These are phyloP conservation scores for Debaryomyces robertsiae DNA, from an alignment of 1,139 yeast genomes.

Conservation along the genomic window DNA sequence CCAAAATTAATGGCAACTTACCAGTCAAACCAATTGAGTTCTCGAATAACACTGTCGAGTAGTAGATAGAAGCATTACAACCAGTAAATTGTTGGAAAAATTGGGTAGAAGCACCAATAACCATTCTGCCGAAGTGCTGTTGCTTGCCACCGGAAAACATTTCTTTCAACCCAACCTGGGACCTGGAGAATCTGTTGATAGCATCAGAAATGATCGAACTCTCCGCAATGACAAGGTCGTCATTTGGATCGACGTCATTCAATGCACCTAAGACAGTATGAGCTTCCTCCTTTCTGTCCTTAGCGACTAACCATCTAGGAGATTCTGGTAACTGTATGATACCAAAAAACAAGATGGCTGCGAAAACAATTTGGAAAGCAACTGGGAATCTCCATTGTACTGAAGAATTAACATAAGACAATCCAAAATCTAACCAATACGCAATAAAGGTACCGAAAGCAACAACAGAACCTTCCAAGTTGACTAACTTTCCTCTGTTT, in stretches of 20 bases:
- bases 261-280: slow-evolving; percentile 42
- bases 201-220: slow-evolving; percentile 45
- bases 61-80: slow-evolving; percentile 70
- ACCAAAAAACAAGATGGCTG: slow-evolving; percentile 37
- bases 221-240: slow-evolving; percentile 50
- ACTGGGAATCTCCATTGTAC: slow-evolving; percentile 54
- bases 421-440: slow-evolving; percentile 79
- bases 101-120: slow-evolving; percentile 63
- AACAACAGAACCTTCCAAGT: slow-evolving; percentile 69
- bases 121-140: slow-evolving; percentile 57
- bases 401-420: slow-evolving; percentile 55
- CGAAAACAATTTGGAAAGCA: slow-evolving; percentile 48
- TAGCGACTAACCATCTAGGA: slow-evolving; percentile 71
- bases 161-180: slow-evolving; percentile 49
- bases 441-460: slow-evolving; percentile 74
- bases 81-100: slow-evolving; percentile 63
- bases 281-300: slow-evolving; percentile 55
- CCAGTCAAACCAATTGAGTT: slow-evolving; percentile 36
- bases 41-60: slow-evolving; percentile 64
- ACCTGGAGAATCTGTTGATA: slow-evolving; percentile 40
- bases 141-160: slow-evolving; percentile 60
- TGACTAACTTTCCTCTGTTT: slow-evolving; percentile 71
- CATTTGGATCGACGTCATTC: slow-evolving; percentile 38
- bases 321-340: slow-evolving; percentile 59
- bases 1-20: slow-evolving; percentile 49